phyloP scores from a whole-genome alignment of 2,329 filamentous ascomycete species.

The Cladophialophora psammophila region DNA sequence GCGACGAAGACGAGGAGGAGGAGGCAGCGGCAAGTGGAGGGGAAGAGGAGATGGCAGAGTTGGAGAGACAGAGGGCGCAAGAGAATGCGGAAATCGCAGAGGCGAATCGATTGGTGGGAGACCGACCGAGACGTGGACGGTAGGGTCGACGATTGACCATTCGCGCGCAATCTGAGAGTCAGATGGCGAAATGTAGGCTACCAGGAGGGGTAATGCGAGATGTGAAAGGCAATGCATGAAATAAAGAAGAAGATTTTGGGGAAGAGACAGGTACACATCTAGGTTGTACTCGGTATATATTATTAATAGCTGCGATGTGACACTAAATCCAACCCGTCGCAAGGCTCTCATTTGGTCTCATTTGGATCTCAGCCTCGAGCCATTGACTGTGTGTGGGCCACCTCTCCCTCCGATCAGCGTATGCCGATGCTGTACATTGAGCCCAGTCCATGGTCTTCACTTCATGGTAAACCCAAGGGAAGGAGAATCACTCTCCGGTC shows the following conservation, averaged over 20 bases:
- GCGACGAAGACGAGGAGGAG: constrained; percentile 23
- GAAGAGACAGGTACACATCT: background rate
- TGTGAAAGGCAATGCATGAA: background rate
- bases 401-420: background rate
- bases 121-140: background rate
- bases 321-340: background rate
- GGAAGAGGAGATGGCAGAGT: constrained; percentile 25
- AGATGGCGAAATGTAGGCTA: too few species aligned
- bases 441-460: background rate
- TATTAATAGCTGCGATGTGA: background rate
- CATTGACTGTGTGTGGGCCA: background rate
- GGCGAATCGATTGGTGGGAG: constrained; percentile 9
- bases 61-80: constrained; percentile 20
- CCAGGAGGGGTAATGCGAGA: background rate
- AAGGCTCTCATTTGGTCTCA: background rate
- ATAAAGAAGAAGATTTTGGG: background rate
- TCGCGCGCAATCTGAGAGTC: background rate
- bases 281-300: background rate
- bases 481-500: background rate
- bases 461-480: background rate
- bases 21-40: constrained; percentile 20
- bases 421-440: background rate
- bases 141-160: background rate
- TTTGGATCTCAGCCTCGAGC: background rate
- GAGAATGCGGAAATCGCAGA: constrained; percentile 14